Base-by-base conservation (phyloP, 495 filamentous ascomycete genomes). In the Penicillium lagena region DNA sequence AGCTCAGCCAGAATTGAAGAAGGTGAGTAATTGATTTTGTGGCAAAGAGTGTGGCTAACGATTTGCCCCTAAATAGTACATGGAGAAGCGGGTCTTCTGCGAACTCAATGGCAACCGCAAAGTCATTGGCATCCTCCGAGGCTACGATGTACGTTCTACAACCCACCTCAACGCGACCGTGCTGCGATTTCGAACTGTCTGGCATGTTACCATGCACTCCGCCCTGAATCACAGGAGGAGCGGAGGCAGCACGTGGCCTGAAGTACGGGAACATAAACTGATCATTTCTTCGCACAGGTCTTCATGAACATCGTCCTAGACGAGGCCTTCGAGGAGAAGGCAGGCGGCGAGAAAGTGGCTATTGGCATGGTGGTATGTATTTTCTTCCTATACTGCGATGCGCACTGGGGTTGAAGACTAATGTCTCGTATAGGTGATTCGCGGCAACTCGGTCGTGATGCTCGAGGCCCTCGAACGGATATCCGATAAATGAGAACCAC, bases 261-360 rank as follows among this genome's bases (percentile, higher is more conserved):
- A 22, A 32, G 12, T 9, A 9, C 31, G 29, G 17, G 22, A 42
- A 12, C 22, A 42, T 17, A 28, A 10, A 35, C 27, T 45, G 48
- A 46, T 52, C 46, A 22, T 46, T 41, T 29, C 11, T 30, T 14
- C 36, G 12, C 28, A 9, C 62, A 98, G 93, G 90, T 96, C 42
- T 98, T 97, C 75, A 79, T 98, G 58, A 98, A 98, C 67, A 90
- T 98, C 58, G 91, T 97, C 22, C 80, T 98, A 11, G 94, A 98
- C 62, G 93, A 97, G 53, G 91, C 93, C n/a, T 85, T 95, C 12
- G 93, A 97, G 59, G 89, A 96, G 74, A 95, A 91, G 65, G 77
- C 80, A 29, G 89, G 88, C 44, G 89, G 89, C 37, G 89, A 95
- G 76, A 97, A 95, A 70, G 83, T 83, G 37, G 77, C 81, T 47